These are phyloP conservation scores for Aspergillus avenaceus DNA, from an alignment of 495 filamentous ascomycete genomes.

Conservation along the genomic window DNA sequence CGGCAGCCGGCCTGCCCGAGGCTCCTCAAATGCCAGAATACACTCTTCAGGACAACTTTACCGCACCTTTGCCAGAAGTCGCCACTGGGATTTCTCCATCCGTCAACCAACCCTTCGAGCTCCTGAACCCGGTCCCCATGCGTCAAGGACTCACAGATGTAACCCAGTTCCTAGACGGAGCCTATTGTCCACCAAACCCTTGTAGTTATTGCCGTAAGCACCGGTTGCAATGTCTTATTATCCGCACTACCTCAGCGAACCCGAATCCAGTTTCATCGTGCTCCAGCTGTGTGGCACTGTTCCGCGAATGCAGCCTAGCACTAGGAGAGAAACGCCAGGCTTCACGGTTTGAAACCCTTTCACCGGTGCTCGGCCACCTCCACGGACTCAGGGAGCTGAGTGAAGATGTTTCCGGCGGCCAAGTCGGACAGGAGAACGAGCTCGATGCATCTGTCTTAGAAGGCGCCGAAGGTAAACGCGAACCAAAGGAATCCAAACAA, in stretches of 20 bases:
- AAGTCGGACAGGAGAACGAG: not conserved
- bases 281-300: slow-evolving; percentile 73
- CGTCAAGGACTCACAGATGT: slow-evolving; percentile 21
- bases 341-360: slow-evolving; percentile 41
- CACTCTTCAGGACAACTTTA: not conserved
- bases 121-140: not conserved
- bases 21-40: not conserved
- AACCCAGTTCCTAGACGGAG: slow-evolving; percentile 41
- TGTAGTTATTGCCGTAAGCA: slow-evolving; percentile 41
- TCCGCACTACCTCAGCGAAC: slow-evolving; percentile 40
- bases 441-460: not conserved
- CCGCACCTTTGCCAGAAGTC: not conserved
- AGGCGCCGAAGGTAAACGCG: slow-evolving; percentile 1
- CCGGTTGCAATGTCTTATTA: slow-evolving; percentile 42
- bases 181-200: slow-evolving; percentile 33
- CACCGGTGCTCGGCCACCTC: slow-evolving; percentile 39
- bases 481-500: slow-evolving; percentile 45
- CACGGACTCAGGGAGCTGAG: slow-evolving; percentile 36
- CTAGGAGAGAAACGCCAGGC: slow-evolving; percentile 40
- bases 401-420: slow-evolving; percentile 15
- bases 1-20: not conserved
- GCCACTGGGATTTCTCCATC: not conserved
- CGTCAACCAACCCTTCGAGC: not conserved
- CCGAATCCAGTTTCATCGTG: slow-evolving; percentile 60
- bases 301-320: slow-evolving; percentile 65